Percentiles rank a stretch among this genome's conserved stretches.
Conservation (phyloP, 2,329 filamentous ascomycete genomes). For the Plenodomus tracheiphilus region DNA sequence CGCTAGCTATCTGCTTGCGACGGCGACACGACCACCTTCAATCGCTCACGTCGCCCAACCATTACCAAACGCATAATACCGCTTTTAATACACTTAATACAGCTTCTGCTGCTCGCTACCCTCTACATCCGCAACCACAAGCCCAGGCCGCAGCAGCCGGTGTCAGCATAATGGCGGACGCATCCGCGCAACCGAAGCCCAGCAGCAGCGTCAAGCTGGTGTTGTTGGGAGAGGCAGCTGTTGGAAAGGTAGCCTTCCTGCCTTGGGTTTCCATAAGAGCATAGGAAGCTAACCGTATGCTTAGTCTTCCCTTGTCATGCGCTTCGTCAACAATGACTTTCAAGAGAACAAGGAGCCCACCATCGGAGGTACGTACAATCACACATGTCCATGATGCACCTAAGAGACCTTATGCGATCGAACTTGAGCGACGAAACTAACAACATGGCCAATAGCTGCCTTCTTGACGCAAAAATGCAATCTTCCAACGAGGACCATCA, state of each 20-base stretch:
- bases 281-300: conserved; percentile 2
- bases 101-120: not conserved
- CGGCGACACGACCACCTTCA: conserved; percentile 1
- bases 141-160: conserved; percentile 1
- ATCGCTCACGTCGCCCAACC: not conserved
- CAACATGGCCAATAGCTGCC: conserved; percentile 64
- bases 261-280: too few relatives aligned
- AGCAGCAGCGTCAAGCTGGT: conserved; percentile 99
- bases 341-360: conserved; percentile 99
- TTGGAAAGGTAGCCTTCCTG: conserved; percentile 79
- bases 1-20: conserved; percentile 16
- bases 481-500: conserved; percentile 79
- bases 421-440: conserved; percentile 2
- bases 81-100: not conserved
- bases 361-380: conserved; percentile 76
- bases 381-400: not conserved
- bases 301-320: conserved; percentile 92
- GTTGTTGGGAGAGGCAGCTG: conserved; percentile 92
- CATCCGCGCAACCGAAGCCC: conserved; percentile 75
- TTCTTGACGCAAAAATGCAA: conserved; percentile 99
- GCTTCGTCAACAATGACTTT: conserved; percentile 99
- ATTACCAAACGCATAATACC: not conserved
- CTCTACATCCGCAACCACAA: not conserved
- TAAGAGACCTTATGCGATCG: not conserved
- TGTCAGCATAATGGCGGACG: conserved; percentile 66